Base-by-base conservation (phyloP, 31 red algal species). In the Porphyra umbilicalis region DNA sequence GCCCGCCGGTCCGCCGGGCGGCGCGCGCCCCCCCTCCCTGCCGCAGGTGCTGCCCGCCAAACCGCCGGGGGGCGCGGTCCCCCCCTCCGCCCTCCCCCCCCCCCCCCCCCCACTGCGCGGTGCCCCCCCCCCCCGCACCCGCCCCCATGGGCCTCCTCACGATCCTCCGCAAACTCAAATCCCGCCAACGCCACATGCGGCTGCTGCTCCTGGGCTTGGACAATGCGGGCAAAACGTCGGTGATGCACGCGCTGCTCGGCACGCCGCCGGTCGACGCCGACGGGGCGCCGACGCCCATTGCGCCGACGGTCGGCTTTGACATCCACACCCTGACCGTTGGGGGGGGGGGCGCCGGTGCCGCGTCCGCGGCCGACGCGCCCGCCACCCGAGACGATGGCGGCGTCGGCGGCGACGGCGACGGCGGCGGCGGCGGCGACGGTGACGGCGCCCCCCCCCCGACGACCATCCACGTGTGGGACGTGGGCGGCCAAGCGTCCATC, bases 171-270 rank as follows among this genome's bases (percentile, higher is more conserved):
- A 99, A 99, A 81, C 84, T 90, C 32, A 94, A 94, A 33, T 84
- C 81, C 32, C 78, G 80, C 35, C 94, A 99, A 36, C 84, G 78
- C 36, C 94, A 99, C 34, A 90, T 99, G 75, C 91, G 97, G 9
- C 79, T 99, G 46, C 88, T 99, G 35, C 83, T 99, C 34, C 88
- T 99, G 31, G 97, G 97, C 42, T 57, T 99, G 81, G 97, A 99
- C 80, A 92, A 94, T 82, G 94, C 97, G 8, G 97, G 97, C 10
- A 99, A 99, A 85, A 96, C 93, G 31, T 97, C 94, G 1, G 86
- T 96, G 35, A 88, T 96, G 39, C 91, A 96, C 38, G 40, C 81
- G 34, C 85, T 99, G 57, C 86, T 91, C 46, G 93, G 94, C 32
- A 87, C 88, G 75, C 57, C 57, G 25, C 57, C 57, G 6, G 25